Base-by-base conservation (phyloP, 352 stramenopile species). In the Pythium aphanidermatum region DNA sequence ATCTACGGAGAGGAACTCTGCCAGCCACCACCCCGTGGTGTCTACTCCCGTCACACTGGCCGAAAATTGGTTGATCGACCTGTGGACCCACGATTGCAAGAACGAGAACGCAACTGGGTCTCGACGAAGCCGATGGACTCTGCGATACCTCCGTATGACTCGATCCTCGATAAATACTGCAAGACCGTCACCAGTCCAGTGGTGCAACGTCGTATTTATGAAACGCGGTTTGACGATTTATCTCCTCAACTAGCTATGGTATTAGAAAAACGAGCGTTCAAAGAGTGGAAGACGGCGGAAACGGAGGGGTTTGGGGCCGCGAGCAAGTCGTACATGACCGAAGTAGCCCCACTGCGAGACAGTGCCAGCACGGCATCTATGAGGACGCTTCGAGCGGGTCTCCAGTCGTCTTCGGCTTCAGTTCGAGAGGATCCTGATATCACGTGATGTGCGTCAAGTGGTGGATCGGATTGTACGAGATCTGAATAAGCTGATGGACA, bases 141-240 rank as follows among this genome's bases (percentile, higher is more conserved):
- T 1, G 48, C 67, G 5, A 79, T 88, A 7, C 75, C 78, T 5
- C 6, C 46, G 10, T 90, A 90, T 28, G 75, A 90, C 44, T 86
- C 78, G 20, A 90, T 90, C 28, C 42, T 90, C 12, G 78, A 90
- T 60, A 87, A 84, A 51, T 82, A 76, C 37, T 88, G 78, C 59
- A 76, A 71, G 10, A 84, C 71, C 0, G 75, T 90, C 11, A 88
- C 78, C n/a, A 83, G 67, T 21, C 78, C 78, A 2, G 30, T 73
- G 29, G 60, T 87, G n/a, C 78, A 90, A 47, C 74, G 77, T 0
- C 78, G 82, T 17, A 90, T 90, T 39, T 90, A 90, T 46, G 61
- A 78, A 25, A 79, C 78, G 0, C 48, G 72, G 5, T 46, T 70
- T 7, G 43, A 60, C 30, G 74, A 90, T 52, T 51, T 90, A 26